These are phyloP conservation scores for Penicillium crystallinum DNA, from an alignment of 495 filamentous ascomycete genomes.

Conservation along the genomic window DNA sequence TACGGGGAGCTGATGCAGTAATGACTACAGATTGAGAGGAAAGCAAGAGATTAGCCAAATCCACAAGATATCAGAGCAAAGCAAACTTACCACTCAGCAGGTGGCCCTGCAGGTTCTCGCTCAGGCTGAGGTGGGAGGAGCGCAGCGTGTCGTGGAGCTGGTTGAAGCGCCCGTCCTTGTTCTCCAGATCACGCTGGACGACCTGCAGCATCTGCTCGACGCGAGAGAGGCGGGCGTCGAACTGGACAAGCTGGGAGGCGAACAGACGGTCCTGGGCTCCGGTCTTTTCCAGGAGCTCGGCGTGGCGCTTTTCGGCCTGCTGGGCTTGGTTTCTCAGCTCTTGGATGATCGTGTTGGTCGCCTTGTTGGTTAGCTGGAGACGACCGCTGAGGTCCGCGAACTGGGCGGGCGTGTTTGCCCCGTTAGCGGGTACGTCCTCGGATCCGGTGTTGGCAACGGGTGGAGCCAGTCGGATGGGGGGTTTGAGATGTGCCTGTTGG, in stretches of 20 bases:
- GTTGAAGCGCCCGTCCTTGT: constrained; percentile 64
- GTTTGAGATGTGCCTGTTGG: constrained; percentile 31
- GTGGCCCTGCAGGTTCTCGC: constrained; percentile 44
- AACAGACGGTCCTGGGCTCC: constrained; percentile 47
- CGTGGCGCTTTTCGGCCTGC: constrained; percentile 54
- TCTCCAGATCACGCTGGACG: constrained; percentile 61
- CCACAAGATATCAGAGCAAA: neutral
- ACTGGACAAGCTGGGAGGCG: constrained; percentile 24
- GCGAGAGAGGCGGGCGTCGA: constrained; percentile 49
- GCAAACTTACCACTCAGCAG: constrained; percentile 29
- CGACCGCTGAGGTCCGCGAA: constrained; percentile 79
- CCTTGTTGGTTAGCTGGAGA: constrained; percentile 69
- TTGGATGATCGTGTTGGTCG: constrained; percentile 62
- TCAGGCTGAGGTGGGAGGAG: constrained; percentile 64
- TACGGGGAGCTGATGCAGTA: constrained; percentile 53
- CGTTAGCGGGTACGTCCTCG: constrained; percentile 25
- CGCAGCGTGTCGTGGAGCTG: constrained; percentile 67
- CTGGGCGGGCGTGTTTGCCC: constrained; percentile 51
- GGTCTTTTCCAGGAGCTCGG: constrained; percentile 46
- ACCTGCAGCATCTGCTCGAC: constrained; percentile 52
- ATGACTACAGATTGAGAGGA: constrained; percentile 46
- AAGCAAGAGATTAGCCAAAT: neutral
- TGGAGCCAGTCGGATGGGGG: constrained; percentile 5
- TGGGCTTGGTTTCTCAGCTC: constrained; percentile 46
- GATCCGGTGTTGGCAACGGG: constrained; percentile 40